Base-by-base conservation (phyloP, 192 early-diverging fungal species). In the Mortierella hygrophila region DNA sequence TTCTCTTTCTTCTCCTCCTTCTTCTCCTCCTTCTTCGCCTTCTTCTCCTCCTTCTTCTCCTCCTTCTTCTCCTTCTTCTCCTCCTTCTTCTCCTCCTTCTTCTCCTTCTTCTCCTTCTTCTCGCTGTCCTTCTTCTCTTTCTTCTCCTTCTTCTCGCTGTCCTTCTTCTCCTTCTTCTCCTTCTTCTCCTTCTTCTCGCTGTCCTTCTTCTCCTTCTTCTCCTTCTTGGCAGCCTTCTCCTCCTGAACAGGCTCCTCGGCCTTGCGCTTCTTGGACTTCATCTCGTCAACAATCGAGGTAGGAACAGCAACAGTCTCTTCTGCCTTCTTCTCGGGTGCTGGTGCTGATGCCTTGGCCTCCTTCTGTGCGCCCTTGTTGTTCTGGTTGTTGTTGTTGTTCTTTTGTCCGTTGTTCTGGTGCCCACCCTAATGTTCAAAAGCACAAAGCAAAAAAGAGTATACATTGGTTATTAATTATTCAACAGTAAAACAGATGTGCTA, bases 221-320 rank as follows among this genome's bases (percentile, higher is more conserved):
- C 70, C 40, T 57, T 70, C 20, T 47, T 80, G 40, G 65, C 41
- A 4, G 42, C 40, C 44, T 40, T 77, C 68, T 85, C 73, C 49
- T 75, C 72, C 71, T 88, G 74, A 16, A 70, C 68, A 0, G 82
- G 72, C 18, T 88, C 76, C 81, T 89, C 68, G 1, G 85, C 70
- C 80, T 89, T 82, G 54, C 79, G 79, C 49, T 88, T 81, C 79
- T 88, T 89, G 32, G 75, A 80, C 78, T 91, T 88, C 60, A 91
- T 75, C 73, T 91, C 86, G 15, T 82, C 88, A 32, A 89, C 80
- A 13, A 89, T 82, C 18, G 88, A 88, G 2, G 81, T 68, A 23
- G 88, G 88, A 29, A 86, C 79, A 71, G 44, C 65, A n/a, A 55
- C 70, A 8, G 37, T n/a, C 9, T 60, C 55, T 23, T 60, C 55